Conservation (phyloP, 805 yeast genomes). For the Geotrichum ghanense region DNA sequence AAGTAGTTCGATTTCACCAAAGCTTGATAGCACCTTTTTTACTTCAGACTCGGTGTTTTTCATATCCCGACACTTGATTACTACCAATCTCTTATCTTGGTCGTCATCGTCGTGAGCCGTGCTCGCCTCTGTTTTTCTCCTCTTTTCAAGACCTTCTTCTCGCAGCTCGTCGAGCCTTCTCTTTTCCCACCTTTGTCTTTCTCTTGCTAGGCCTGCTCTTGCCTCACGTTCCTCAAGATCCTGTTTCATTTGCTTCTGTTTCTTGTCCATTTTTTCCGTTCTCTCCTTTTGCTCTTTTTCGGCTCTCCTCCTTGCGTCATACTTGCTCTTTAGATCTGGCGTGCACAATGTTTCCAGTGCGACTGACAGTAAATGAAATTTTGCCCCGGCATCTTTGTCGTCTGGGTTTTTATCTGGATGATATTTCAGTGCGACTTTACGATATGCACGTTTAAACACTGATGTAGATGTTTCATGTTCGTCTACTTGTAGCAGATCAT, state of each 20-base stretch:
- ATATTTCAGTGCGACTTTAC: conserved; percentile 9
- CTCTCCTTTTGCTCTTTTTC: conserved; percentile 7
- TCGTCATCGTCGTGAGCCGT: too few species aligned
- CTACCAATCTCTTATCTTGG: background rate
- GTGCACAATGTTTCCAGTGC: conserved; percentile 16
- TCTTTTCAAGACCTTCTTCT: conserved; percentile 10
- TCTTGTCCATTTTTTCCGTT: conserved; percentile 7
- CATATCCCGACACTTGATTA: background rate
- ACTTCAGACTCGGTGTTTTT: background rate
- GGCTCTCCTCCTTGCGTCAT: conserved; percentile 12
- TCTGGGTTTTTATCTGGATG: conserved; percentile 22
- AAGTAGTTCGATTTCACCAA: background rate
- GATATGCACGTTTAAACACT: conserved; percentile 8
- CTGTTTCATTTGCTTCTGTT: conserved; percentile 12
- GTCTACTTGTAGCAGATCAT: conserved; percentile 15
- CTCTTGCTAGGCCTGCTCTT: conserved; percentile 6
- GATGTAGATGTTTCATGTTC: background rate
- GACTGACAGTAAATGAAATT: conserved; percentile 17
- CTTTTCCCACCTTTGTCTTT: conserved; percentile 3
- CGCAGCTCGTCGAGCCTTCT: conserved; percentile 11
- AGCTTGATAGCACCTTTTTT: background rate
- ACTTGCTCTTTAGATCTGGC: conserved; percentile 9
- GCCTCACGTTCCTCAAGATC: conserved; percentile 17
- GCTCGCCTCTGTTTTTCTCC: conserved; percentile 7
- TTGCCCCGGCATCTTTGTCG: conserved; percentile 16